Evolutionary conservation across 805 yeast genomes (phyloP).

Genomic region (Osmozyma mogii): DNA sequence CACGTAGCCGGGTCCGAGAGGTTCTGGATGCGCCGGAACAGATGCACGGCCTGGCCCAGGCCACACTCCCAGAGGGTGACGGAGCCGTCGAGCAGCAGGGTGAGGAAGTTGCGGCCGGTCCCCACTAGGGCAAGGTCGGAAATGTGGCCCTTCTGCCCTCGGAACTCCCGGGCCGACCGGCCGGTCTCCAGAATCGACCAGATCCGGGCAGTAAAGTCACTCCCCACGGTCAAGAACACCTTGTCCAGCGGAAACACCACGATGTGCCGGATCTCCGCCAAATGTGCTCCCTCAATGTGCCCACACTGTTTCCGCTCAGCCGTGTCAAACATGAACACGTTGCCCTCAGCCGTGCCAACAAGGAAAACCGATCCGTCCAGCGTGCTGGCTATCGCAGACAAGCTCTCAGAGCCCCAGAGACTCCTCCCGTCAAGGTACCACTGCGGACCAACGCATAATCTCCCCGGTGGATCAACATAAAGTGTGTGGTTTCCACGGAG

Average conservation of each 20-base stretch:
- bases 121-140: slow-evolving; percentile 48
- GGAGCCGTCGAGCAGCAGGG: slow-evolving; percentile 48
- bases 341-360: slow-evolving; percentile 7
- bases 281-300: slow-evolving; percentile 37
- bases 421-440: neutral
- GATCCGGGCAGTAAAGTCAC: slow-evolving; percentile 51
- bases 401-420: slow-evolving; percentile 1
- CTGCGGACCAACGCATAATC: slow-evolving; percentile 3
- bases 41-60: slow-evolving; percentile 36
- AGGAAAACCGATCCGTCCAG: slow-evolving; percentile 3
- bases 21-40: slow-evolving; percentile 19
- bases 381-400: slow-evolving; percentile 5
- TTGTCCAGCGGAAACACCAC: slow-evolving; percentile 56
- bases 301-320: slow-evolving; percentile 1
- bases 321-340: slow-evolving; percentile 4
- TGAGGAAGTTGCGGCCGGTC: slow-evolving; percentile 58
- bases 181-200: slow-evolving; percentile 41
- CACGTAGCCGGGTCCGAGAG: slow-evolving; percentile 15
- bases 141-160: slow-evolving; percentile 41
- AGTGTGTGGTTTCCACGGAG: slow-evolving; percentile 1
- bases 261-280: slow-evolving; percentile 34
- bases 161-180: slow-evolving; percentile 31
- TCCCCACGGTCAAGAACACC: slow-evolving; percentile 52
- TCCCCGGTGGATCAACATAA: slow-evolving; percentile 2
- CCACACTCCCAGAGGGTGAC: slow-evolving; percentile 68